A percentile compares a stretch with the other conserved stretches of the same genome.
These are phyloP conservation scores for Aureobasidium sp. DNA, from an alignment of 2,329 filamentous ascomycete species.

Conservation along the genomic window DNA sequence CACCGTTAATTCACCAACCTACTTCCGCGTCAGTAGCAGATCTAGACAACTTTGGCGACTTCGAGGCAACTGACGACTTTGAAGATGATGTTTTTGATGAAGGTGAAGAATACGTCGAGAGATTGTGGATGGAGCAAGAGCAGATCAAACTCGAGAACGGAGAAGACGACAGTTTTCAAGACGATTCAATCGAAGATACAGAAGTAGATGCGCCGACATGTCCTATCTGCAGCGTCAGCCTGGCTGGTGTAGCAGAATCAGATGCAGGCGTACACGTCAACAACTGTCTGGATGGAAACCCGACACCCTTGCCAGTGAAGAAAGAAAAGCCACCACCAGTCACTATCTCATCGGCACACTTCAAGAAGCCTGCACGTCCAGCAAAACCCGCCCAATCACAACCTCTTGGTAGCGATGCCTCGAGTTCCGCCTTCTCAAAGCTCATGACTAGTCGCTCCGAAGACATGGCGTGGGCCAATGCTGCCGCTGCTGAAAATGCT, in stretches of 20 bases:
- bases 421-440: conserved; percentile 73
- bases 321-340: conserved; percentile 10
- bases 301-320: conserved; percentile 48
- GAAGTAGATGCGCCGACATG: conserved; percentile 44
- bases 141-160: conserved; percentile 48
- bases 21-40: conserved; percentile 21
- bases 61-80: conserved; percentile 48
- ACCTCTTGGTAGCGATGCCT: conserved; percentile 51
- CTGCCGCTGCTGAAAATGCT: conserved; percentile 70
- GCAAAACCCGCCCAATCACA: conserved; percentile 74
- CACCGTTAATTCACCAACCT: conserved; percentile 3
- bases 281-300: conserved; percentile 78
- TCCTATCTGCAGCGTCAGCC: conserved; percentile 66
- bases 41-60: conserved; percentile 45
- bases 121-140: conserved; percentile 62
- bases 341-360: conserved; percentile 45
- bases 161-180: conserved; percentile 32
- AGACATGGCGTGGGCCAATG: conserved; percentile 80
- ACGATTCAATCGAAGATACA: not conserved
- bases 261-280: conserved; percentile 84
- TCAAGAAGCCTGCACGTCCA: conserved; percentile 57
- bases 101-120: conserved; percentile 45
- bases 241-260: conserved; percentile 51
- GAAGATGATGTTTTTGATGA: conserved; percentile 54
- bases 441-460: conserved; percentile 91